Conservation (phyloP, 202 grass and related monocot genomes). For the Musa balbisiana region DNA sequence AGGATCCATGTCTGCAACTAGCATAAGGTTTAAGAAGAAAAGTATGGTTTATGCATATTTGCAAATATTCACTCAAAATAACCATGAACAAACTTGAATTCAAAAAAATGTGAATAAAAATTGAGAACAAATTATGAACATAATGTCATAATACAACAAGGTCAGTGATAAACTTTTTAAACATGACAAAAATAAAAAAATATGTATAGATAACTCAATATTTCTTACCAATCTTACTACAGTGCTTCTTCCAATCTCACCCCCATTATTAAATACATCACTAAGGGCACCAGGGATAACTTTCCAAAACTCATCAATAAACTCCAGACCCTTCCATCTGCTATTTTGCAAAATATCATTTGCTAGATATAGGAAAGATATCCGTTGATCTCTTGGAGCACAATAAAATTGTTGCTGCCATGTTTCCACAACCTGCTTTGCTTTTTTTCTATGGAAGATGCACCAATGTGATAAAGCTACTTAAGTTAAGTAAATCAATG, state of each 20-base stretch:
- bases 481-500: conserved; percentile 17
- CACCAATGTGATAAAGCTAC: conserved; percentile 95
- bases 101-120: not conserved
- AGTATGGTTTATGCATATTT: not conserved
- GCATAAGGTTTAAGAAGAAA: not conserved
- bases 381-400: conserved; percentile 48
- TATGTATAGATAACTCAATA: not conserved
- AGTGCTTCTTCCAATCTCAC: conserved; percentile 53
- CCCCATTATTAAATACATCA: conserved; percentile 50
- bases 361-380: conserved; percentile 84
- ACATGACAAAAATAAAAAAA: not conserved
- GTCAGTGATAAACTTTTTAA: too few species aligned
- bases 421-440: conserved; percentile 75
- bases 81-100: not conserved
- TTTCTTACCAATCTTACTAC: conserved; percentile 72
- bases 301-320: conserved; percentile 79
- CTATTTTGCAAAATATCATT: conserved; percentile 99
- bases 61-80: not conserved
- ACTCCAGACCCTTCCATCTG: conserved; percentile 57
- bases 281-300: conserved; percentile 66
- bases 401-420: conserved; percentile 65
- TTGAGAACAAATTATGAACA: not conserved
- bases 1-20: not conserved
- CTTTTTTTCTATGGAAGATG: conserved; percentile 80
- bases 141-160: too few species aligned